Evolutionary conservation across 805 yeast genomes (phyloP).

Genomic region (Huiozyma naganishii): DNA sequence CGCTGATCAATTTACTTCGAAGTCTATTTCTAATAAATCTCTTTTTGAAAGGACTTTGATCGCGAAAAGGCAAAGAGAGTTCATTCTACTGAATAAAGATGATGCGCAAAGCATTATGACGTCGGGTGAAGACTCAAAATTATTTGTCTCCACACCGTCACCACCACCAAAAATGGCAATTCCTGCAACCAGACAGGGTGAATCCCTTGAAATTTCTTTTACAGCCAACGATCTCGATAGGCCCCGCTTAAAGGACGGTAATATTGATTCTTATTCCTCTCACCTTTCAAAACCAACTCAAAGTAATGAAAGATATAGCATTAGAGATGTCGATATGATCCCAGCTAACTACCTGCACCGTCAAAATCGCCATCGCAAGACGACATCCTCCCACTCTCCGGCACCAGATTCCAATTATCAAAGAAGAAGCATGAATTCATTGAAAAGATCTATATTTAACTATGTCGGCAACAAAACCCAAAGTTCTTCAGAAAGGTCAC

Average conservation of each 20-base stretch:
- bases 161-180: constrained; percentile 68
- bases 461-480: constrained; percentile 7
- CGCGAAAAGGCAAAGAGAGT: constrained; percentile 9
- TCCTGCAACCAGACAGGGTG: constrained; percentile 73
- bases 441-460: constrained; percentile 21
- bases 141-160: constrained; percentile 34
- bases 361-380: not conserved
- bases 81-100: constrained; percentile 21
- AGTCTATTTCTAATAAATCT: not conserved
- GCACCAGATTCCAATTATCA: constrained; percentile 1
- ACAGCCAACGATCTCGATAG: constrained; percentile 1
- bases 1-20: not conserved
- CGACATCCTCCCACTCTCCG: not conserved
- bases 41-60: not conserved
- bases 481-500: not conserved
- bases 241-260: not conserved
- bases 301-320: constrained; percentile 16
- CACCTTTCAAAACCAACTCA: not conserved
- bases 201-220: constrained; percentile 55
- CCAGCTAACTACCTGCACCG: constrained; percentile 6
- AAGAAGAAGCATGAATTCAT: constrained; percentile 6
- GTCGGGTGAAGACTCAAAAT: constrained; percentile 27
- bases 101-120: constrained; percentile 28
- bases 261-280: not conserved
- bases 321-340: constrained; percentile 20